Base-by-base conservation (phyloP, 208 protist species). In the Strigomonas oncopelti region DNA sequence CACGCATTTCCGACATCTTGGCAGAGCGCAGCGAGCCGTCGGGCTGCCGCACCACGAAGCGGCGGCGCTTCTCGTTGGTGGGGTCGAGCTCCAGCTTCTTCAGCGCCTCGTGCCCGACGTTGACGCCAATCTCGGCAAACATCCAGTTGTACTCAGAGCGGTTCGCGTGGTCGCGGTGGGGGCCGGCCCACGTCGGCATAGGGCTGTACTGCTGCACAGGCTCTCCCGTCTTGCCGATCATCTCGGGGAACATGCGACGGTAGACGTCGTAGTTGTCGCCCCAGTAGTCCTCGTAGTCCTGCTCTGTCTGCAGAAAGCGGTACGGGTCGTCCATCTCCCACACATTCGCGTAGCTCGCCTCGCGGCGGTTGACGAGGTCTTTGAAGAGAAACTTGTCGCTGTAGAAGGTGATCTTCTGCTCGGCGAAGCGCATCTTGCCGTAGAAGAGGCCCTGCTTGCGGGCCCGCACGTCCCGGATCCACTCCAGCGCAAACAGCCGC, bases 311-410 rank as follows among this genome's bases (percentile, higher is more conserved):
- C 55, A 97, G 72, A 61, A 97, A 97, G 42, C 93, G 93, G 80
- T 97, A 97, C 24, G 93, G 93, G 77, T 97, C 93, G 72, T 97
- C 93, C 90, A 97, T 96, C 73, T 97, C 91, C 90, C 91, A 96
- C 38, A 97, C 91, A 70, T 97, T 95, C 5, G 90, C 91, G 71
- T 97, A 97, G 78, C 91, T 95, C 51, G 91, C 91, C 81, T 97
- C 93, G 57, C 91, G 87, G 31, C 91, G 87, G 70, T 96, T 96
- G 18, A 97, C 88, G 13, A 96, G 75, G 70, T 97, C 93, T 38
- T 85, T 85, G 71, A 97, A 97, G 57, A 97, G 86, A 53, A 94
- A 94, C 74, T 94, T 91, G 77, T 97, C 93, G 68, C 90, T 95
- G 74, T 96, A 95, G 68, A 97, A 97, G 31, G 87, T 91, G 60